These are phyloP conservation scores for Tuctoria greenei DNA, from an alignment of 176 grass and related monocot genomes.

Conservation along the genomic window DNA sequence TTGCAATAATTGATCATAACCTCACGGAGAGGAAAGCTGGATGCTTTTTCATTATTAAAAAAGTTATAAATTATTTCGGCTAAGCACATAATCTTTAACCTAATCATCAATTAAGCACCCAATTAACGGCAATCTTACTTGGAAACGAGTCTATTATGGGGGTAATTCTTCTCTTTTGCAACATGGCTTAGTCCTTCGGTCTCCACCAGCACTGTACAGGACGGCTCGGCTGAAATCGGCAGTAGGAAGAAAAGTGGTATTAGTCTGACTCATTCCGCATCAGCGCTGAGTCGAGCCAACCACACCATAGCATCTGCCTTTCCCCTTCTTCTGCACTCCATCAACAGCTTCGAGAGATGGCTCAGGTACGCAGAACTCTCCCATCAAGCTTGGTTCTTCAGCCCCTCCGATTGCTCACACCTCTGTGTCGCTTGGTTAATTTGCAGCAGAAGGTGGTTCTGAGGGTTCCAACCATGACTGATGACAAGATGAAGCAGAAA, in stretches of 20 bases:
- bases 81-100: no score
- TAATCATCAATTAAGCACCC: no score
- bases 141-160: no score
- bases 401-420: not conserved
- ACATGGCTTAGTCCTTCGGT: no score
- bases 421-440: not conserved
- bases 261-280: slow-evolving; percentile 5
- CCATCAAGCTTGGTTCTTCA: not conserved
- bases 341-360: slow-evolving; percentile 54
- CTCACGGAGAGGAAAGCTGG: no score
- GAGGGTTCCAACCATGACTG: slow-evolving; percentile 76
- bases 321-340: not conserved
- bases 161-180: no score
- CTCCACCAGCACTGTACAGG: no score
- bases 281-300: not conserved
- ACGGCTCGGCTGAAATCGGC: no score
- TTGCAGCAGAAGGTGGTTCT: slow-evolving; percentile 74
- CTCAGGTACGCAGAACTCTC: slow-evolving; percentile 54
- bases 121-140: no score
- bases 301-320: slow-evolving; percentile 4
- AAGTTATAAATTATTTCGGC: no score
- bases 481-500: slow-evolving; percentile 89
- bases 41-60: no score
- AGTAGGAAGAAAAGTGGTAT: not conserved
- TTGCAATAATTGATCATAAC: no score